A percentile compares a stretch with the other conserved stretches of the same genome.
phyloP scores from a whole-genome alignment of 352 stramenopile genomes.

The Pythium biforme region DNA sequence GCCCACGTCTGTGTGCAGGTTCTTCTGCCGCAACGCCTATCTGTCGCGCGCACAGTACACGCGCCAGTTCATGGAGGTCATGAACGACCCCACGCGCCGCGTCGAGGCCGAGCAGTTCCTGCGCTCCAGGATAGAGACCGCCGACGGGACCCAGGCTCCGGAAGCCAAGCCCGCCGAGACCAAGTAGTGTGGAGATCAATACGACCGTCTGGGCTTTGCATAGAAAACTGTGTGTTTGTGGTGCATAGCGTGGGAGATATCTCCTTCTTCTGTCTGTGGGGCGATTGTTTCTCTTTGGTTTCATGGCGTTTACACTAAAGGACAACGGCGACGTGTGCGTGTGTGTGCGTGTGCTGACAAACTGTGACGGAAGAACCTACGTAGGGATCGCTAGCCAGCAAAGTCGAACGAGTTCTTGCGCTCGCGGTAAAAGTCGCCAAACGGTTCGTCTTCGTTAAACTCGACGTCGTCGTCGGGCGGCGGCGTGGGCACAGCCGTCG shows the following conservation, averaged over 20 bases:
- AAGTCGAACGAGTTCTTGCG: slow-evolving; percentile 72
- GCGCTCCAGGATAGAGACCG: slow-evolving; percentile 54
- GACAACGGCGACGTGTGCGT: neutral
- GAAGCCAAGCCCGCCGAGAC: neutral
- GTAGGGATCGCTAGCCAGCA: slow-evolving; percentile 34
- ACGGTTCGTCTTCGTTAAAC: slow-evolving; percentile 24
- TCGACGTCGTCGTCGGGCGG: slow-evolving; percentile 18
- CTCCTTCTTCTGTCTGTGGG: neutral
- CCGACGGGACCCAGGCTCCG: slow-evolving; percentile 8
- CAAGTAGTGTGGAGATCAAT: neutral
- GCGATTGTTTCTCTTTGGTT: neutral
- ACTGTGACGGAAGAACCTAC: neutral
- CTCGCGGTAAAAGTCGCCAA: slow-evolving; percentile 49
- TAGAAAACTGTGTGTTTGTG: neutral
- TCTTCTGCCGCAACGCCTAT: slow-evolving; percentile 63
- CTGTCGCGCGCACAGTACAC: slow-evolving; percentile 52
- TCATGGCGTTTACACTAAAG: neutral
- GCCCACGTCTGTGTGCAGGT: slow-evolving; percentile 25
- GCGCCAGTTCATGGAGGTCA: slow-evolving; percentile 79
- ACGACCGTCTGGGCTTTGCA: neutral
- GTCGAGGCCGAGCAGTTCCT: slow-evolving; percentile 77
- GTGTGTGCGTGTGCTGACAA: neutral
- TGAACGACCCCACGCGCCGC: slow-evolving; percentile 77
- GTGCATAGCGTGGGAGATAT: neutral
- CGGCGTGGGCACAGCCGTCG: slow-evolving; percentile 24